Percentiles rank a stretch among this genome's conserved stretches.
Evolutionary conservation across 164 flowering plant genomes (phyloP).

Genomic region (Magnolia kwangsiensis): DNA sequence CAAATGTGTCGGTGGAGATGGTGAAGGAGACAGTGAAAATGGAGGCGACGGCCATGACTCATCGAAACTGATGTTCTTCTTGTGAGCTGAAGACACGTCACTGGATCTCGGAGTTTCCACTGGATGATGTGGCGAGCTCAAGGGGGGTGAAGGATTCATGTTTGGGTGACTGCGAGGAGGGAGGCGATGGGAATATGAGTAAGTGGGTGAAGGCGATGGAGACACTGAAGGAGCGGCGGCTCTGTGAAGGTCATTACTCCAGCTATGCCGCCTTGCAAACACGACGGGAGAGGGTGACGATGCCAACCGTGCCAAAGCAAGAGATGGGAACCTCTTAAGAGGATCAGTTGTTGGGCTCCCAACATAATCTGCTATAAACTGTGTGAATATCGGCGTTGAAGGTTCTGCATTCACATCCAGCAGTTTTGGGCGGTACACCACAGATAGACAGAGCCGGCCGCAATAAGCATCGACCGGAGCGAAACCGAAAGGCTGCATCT

Average conservation of each 20-base stretch:
- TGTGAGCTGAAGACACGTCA: slow-evolving; percentile 26
- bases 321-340: slow-evolving; percentile 63
- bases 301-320: slow-evolving; percentile 32
- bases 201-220: slow-evolving; percentile 20
- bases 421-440: slow-evolving; percentile 48
- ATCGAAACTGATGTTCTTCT: slow-evolving; percentile 45
- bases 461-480: slow-evolving; percentile 72
- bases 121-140: slow-evolving; percentile 42
- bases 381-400: slow-evolving; percentile 67
- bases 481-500: slow-evolving; percentile 67
- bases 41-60: slow-evolving; percentile 65
- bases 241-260: slow-evolving; percentile 58
- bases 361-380: slow-evolving; percentile 81
- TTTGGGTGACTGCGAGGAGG: slow-evolving; percentile 21
- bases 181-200: slow-evolving; percentile 23
- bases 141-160: slow-evolving; percentile 14
- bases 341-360: slow-evolving; percentile 93
- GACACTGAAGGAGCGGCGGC: slow-evolving; percentile 40
- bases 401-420: slow-evolving; percentile 54
- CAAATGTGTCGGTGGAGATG: slow-evolving; percentile 62
- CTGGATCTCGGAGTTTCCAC: slow-evolving; percentile 26
- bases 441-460: slow-evolving; percentile 81
- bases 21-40: slow-evolving; percentile 61
- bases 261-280: slow-evolving; percentile 71
- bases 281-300: slow-evolving; percentile 54